A percentile compares a stretch with the other conserved stretches of the same genome.
Conservation (phyloP, 2,329 filamentous ascomycete species). For the Phialemoniopsis sp. region DNA sequence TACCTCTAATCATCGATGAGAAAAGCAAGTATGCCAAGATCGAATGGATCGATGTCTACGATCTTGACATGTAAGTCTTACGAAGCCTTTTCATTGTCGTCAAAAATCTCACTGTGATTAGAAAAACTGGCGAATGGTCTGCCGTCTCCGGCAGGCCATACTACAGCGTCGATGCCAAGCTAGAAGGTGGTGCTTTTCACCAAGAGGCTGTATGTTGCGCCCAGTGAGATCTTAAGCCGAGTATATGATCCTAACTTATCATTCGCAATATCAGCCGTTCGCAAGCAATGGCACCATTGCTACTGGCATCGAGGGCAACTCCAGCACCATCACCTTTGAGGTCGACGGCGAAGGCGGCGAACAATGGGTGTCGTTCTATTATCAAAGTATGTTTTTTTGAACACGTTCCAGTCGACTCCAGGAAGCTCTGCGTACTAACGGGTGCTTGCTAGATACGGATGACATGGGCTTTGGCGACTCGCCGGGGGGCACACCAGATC, state of each 20-base stretch:
- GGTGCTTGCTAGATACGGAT: conserved; percentile 27
- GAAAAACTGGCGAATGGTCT: conserved; percentile 42
- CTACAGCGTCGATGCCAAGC: conserved; percentile 35
- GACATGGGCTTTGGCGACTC: conserved; percentile 57
- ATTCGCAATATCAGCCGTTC: too few species aligned
- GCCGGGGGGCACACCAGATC: conserved; percentile 51
- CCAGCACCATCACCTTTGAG: conserved; percentile 47
- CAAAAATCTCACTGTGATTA: too few species aligned
- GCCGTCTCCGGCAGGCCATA: conserved; percentile 23
- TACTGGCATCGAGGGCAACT: conserved; percentile 50
- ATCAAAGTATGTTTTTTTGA: conserved; percentile 49
- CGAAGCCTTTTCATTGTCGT: too few species aligned
- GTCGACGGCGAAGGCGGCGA: conserved; percentile 44
- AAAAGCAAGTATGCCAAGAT: conserved; percentile 42
- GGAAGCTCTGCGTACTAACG: too few species aligned
- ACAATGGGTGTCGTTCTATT: conserved; percentile 56
- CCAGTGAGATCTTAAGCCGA: too few species aligned
- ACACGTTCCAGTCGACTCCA: too few species aligned
- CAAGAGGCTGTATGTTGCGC: conserved; percentile 37
- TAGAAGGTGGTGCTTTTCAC: conserved; percentile 42
- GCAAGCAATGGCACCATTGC: conserved; percentile 39
- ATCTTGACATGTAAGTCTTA: conserved; percentile 40
- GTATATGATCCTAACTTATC: too few species aligned
- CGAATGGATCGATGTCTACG: conserved; percentile 52
- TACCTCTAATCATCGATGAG: conserved; percentile 49